Conservation (phyloP, 768 basidiomycete genomes). For the Mycena galericulata region DNA sequence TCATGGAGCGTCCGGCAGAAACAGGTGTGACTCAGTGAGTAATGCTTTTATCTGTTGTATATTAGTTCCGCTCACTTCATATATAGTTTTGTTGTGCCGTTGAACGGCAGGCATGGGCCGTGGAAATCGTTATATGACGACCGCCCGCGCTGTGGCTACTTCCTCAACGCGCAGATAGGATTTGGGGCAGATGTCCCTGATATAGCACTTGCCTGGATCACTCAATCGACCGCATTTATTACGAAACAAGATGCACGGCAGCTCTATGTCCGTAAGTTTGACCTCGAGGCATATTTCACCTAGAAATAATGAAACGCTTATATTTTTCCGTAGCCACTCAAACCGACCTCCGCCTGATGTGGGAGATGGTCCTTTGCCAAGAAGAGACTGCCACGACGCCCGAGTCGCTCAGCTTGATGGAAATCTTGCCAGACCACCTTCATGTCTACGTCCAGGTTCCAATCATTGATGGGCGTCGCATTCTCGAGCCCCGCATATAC, state of each 20-base stretch:
- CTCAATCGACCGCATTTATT: background rate
- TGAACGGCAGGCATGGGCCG: background rate
- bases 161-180: background rate
- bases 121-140: background rate
- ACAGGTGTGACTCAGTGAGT: slow-evolving; percentile 1
- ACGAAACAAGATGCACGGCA: background rate
- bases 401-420: too few species aligned
- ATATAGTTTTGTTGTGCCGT: background rate
- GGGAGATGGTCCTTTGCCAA: background rate
- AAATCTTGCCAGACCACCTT: background rate
- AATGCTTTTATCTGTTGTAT: background rate
- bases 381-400: background rate
- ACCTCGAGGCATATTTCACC: background rate
- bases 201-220: background rate
- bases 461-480: background rate
- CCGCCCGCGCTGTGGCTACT: background rate
- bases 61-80: background rate
- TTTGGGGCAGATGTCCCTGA: background rate
- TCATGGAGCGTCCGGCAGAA: too few species aligned
- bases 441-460: slow-evolving; percentile 3
- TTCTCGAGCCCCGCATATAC: background rate
- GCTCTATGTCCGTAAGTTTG: background rate
- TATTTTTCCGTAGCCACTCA: background rate
- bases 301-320: too few species aligned
- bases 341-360: background rate